Evolutionary conservation across 768 basidiomycete species (phyloP), one percentile per base, ranked within the genome.

Genomic region (Leccinellum rugosiceps): DNA sequence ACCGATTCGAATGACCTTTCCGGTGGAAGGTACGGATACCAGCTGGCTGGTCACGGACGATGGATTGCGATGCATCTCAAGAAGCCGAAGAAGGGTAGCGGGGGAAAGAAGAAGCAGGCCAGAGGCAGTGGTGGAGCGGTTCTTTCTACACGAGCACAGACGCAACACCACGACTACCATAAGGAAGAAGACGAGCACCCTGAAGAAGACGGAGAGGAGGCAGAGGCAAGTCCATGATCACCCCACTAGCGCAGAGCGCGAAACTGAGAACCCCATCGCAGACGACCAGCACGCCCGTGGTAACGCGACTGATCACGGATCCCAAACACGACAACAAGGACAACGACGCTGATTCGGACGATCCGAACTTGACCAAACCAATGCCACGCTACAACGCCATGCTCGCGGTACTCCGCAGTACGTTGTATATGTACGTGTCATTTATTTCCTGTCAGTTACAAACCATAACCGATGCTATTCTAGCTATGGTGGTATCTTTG

Each of bases 401-500:
- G 92, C 76, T 94, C 7, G 85, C 92, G 0, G 85, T 94, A 7
- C 77, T 92, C 44, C 81, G 85, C 21, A 95, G 93, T 68, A 92
- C 88, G 0, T 75, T 96, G 1, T 95, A 90, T 72, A 86, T 95
- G 90, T 92, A 56, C 19, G 90, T 56, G 26, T 21, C 10, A n/a
- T 15, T 26, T 21, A 11, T 9, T 46, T 34, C 13, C 30, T 4
- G 14, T 3, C 6, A 4, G 6, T n/a, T 52, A 45, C 15, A 13
- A 15, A 45, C 8, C 0, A 49, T 56, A 7, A 57, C 34, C 41
- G 19, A 10, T 26, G 14, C 3, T 31, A 3, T 14, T 51, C 58
- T 34, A 90, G 91, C 55, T 95, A 95, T 65, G 92, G 94, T 10
- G 93, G 94, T 0, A 95, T 95, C 17, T 88, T 84, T 63, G 94